Base-by-base conservation (phyloP, 495 filamentous ascomycete genomes). In the Trichoderma asperelloides region DNA sequence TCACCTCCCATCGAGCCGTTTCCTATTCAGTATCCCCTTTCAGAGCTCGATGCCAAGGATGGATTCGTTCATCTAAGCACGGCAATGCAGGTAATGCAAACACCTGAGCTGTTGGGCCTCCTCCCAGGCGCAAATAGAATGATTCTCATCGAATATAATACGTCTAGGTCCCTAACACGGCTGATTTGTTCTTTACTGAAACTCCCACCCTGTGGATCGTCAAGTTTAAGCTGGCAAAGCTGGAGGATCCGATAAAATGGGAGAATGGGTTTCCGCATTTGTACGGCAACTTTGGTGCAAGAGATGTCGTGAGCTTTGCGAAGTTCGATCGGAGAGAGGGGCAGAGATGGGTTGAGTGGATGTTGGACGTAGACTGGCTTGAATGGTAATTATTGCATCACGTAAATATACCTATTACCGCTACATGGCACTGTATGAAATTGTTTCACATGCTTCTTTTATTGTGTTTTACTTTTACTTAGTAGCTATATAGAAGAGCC, bases 11-110 rank as follows among this genome's bases (percentile, higher is more conserved):
- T 79, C 18, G 66, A 72, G 27, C 81, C 82, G n/a, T 76, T 84
- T 67, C 81, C 82, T 21, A 70, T 73, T 0, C 66, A 72, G 66
- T 82, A 80, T 66, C 82, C 81, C 16, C 77, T 80, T 64, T 84
- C 82, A 60, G 76, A 78, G 25, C 74, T 84, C 8, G 83, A 85
- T 71, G 74, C 72, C 66, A 71, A 80, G 62, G 83, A 85, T 65
- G 83, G 83, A 16, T 85, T 85, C 70, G 75, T 85, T 8, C 83
- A 85, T 62, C 69, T 85, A 21, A 83, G 81, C 68, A 76, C 75
- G 9, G 76, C 81, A 21, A 71, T 70, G 63, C 83, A 82, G 75
- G 80, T 80, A 73, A 67, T 74, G 4, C 6, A 25, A 30, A 3
- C 23, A 23, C 4, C 25, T 39, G 4, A 9, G 28, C 33, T 4